Evolutionary conservation across 768 basidiomycete genomes (phyloP).

Genomic region (Podaxis rugospora): DNA sequence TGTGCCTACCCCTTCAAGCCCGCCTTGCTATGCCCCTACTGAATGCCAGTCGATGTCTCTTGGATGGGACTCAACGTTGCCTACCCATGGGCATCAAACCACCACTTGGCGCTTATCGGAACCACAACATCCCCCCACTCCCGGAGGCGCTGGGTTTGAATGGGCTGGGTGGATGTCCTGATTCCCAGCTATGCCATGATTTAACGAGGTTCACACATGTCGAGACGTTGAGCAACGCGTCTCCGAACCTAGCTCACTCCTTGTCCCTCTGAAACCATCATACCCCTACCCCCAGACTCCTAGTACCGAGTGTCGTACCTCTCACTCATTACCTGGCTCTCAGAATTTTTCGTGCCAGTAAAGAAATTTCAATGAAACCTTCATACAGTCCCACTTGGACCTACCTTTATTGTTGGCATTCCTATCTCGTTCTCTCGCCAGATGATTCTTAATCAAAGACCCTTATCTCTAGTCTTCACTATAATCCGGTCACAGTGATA

Average conservation of each 20-base stretch:
- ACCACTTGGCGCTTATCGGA: neutral
- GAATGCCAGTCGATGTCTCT: neutral
- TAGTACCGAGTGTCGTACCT: neutral
- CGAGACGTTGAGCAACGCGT: neutral
- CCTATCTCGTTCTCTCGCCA: neutral
- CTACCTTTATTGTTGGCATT: neutral
- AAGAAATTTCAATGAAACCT: neutral
- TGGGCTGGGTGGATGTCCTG: neutral
- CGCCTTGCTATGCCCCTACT: neutral
- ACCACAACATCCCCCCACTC: neutral
- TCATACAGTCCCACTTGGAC: neutral
- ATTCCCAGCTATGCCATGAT: neutral
- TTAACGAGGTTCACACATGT: neutral
- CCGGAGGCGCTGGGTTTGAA: neutral
- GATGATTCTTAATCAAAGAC: too few species aligned
- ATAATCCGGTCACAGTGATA: neutral
- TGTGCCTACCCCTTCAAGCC: neutral
- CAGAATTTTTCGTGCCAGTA: neutral
- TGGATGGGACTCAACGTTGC: constrained; percentile 16
- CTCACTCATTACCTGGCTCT: neutral
- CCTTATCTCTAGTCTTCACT: neutral
- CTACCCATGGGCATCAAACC: constrained; percentile 7
- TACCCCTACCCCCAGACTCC: neutral
- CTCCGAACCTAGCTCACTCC: neutral
- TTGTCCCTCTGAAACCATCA: neutral